Evolutionary conservation across 1,139 yeast genomes (phyloP), one percentile per base, ranked within the genome.

Genomic region (Wickerhamomyces sp.): DNA sequence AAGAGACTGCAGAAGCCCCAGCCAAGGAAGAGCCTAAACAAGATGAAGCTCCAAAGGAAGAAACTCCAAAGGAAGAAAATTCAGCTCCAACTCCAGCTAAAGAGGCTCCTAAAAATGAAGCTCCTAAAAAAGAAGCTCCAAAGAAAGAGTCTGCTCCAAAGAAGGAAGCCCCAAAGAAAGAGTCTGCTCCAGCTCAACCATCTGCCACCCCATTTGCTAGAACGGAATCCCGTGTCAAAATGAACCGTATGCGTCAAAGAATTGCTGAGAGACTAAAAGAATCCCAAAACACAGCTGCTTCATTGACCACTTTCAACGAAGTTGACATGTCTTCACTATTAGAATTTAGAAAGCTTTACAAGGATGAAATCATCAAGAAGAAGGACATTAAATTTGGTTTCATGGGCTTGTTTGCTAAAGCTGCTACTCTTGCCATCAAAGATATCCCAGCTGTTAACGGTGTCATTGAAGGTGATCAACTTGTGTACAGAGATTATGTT

Each of bases 241-340:
- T 91, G 98, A 91, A 89, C 80, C 86, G 99, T 73, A 93, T 91
- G 98, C 85, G 99, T 71, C 70, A 86, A 67, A 86, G 99, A 76
- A 93, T 93, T 51, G 96, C 98, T 40, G 97, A 93, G 72, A 87
- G 99, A 70, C 83, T 91, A 62, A 91, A 91, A 85, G 97, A 93
- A 72, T 85, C 97, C 26, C 99, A 91, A 70, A 91, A 91, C 73
- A 88, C 98, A 38, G 95, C 97, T 49, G 99, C 99, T 32, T 87
- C 97, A 35, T 77, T 91, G 59, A 91, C 98, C 45, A 91, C 98
- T 31, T 91, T 91, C 75, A 89, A 91, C 67, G 98, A 91, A 70
- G 95, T 87, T 47, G 98, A 91, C 69, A 91, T 91, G 98, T 72
- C 94, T 43, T 78, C 83, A 47, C 68, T 91, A 55, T 72, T 93